Evolutionary conservation across 495 filamentous ascomycete genomes (phyloP), one percentile per base, ranked within the genome.

Genomic region (Aspergillus campestris): DNA sequence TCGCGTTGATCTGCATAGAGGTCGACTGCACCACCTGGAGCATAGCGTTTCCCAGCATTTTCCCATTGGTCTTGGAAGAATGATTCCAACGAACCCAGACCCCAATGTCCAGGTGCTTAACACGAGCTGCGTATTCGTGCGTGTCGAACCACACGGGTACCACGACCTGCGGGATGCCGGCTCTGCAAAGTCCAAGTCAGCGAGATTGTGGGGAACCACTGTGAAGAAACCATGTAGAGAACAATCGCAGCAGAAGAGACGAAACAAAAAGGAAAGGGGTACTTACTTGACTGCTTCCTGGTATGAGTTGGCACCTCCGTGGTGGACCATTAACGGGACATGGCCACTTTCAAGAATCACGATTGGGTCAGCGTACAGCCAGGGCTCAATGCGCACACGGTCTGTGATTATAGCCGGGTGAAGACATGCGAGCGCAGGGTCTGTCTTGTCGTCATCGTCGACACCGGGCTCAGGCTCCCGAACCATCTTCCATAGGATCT

Each of bases 401-500:
- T 49, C 56, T 1, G 18, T n/a, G 14, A 49, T 47, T 6, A 69
- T 50, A 12, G 47, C 51, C 6, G 48, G 27, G 10, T 49, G 50
- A 5, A 45, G 37, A 15, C 27, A 31, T n/a, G 31, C 12, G 9
- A 33, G 38, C 5, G 27, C 11, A 6, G 18, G 7, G 13, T 10
- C 35, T 37, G 7, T 8, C 35, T 8, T 7, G 6, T 40, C 28
- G 5, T 40, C 35, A 14, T 27, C 7, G 12, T 37, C 9, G n/a
- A 31, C 30, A 24, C 11, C 8, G 32, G 7, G 6, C 44, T 38
- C 4, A 18, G 34, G 15, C 7, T 11, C 5, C 2, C 43, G 7
- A 32, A 41, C 40, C 24, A 74, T 36, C 51, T 72, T 72, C 71
- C 71, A 74, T 31, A 74, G 54, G 0, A 72, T 61, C 55, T 71